phyloP scores from a whole-genome alignment of 192 early-diverging fungal genomes.

The Bifiguratus adelaidae region DNA sequence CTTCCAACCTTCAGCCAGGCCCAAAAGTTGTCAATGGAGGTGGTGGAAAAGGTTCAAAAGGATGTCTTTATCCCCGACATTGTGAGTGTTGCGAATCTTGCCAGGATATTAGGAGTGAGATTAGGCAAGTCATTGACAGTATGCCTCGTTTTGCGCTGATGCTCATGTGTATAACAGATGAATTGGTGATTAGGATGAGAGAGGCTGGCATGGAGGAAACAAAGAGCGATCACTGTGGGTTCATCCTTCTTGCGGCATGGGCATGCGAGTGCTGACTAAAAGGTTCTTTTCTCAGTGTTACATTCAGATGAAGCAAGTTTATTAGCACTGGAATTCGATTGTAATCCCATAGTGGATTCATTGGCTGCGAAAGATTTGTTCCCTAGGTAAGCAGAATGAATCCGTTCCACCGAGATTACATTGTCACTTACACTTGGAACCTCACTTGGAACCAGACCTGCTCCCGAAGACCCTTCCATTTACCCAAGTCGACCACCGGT shows the following conservation, averaged over 20 bases:
- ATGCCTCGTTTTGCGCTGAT: background rate
- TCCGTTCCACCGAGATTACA: background rate
- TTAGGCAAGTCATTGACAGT: conserved; percentile 30
- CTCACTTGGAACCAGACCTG: conserved; percentile 21
- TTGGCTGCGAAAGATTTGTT: conserved; percentile 40
- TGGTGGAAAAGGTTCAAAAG: conserved; percentile 22
- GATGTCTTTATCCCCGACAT: conserved; percentile 74
- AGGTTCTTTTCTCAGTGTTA: conserved; percentile 34
- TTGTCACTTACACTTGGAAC: background rate
- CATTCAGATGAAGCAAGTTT: conserved; percentile 77
- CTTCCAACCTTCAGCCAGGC: conserved; percentile 11
- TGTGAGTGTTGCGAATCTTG: conserved; percentile 74
- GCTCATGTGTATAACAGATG: background rate
- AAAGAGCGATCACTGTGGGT: conserved; percentile 52
- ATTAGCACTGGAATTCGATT: conserved; percentile 79
- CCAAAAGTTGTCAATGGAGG: background rate
- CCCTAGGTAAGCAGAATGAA: conserved; percentile 32
- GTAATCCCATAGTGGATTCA: conserved; percentile 69
- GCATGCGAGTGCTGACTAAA: background rate
- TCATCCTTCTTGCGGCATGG: background rate
- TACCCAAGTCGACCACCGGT: conserved; percentile 78
- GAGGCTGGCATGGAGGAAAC: conserved; percentile 62
- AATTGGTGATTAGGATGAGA: conserved; percentile 12
- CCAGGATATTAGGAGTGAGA: conserved; percentile 62
- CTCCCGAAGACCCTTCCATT: conserved; percentile 61